These are phyloP conservation scores for Saprolegnia parasitica DNA, from an alignment of 352 stramenopile genomes.

Conservation along the genomic window DNA sequence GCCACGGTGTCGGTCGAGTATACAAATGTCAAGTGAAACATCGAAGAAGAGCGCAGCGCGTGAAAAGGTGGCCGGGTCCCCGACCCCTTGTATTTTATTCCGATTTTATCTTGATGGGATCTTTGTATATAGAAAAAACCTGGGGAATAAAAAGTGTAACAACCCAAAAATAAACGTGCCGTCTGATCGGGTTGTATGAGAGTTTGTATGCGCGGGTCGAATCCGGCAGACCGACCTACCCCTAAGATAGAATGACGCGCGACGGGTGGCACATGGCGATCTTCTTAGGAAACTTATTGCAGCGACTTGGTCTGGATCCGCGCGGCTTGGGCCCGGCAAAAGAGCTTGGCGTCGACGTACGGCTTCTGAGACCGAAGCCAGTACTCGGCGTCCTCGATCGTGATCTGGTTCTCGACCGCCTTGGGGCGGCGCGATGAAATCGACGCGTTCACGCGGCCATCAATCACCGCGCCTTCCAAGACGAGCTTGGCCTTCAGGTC, in stretches of 20 bases:
- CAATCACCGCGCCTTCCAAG: conserved; percentile 61
- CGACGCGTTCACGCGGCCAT: conserved; percentile 80
- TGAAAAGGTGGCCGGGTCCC: too few species aligned
- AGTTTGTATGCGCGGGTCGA: conserved; percentile 3
- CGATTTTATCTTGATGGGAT: neutral
- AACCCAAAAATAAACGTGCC: neutral
- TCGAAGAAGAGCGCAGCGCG: neutral
- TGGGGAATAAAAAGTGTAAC: neutral
- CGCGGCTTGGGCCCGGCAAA: conserved; percentile 71
- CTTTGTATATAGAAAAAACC: neutral
- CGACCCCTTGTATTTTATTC: neutral
- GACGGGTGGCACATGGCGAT: too few species aligned
- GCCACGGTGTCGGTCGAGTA: neutral
- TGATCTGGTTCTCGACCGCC: conserved; percentile 63
- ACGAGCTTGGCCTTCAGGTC: conserved; percentile 77
- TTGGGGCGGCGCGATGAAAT: conserved; percentile 42
- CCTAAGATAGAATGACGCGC: neutral
- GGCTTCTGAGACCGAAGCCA: conserved; percentile 82
- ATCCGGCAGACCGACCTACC: neutral
- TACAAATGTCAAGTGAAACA: neutral
- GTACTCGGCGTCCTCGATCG: conserved; percentile 74
- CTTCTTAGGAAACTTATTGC: conserved; percentile 35
- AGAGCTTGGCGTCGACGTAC: conserved; percentile 77
- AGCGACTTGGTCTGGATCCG: conserved; percentile 80
- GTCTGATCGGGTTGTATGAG: neutral